These are phyloP conservation scores for Tolypocladium endophyticum DNA, from an alignment of 2,329 filamentous ascomycete genomes.

Conservation along the genomic window DNA sequence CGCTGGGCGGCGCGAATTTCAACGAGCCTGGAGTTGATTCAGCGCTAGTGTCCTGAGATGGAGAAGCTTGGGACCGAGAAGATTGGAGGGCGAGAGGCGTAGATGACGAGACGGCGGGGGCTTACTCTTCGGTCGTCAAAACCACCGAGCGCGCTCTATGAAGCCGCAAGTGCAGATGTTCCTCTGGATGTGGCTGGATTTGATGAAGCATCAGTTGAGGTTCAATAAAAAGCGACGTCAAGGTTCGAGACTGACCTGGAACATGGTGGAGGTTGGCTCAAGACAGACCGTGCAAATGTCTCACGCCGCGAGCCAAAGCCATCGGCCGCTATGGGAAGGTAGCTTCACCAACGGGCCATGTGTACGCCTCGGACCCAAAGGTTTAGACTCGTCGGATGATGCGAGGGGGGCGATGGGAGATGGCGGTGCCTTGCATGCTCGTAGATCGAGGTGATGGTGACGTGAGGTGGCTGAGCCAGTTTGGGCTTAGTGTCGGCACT, in stretches of 20 bases:
- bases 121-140: constrained; percentile 65
- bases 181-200: constrained; percentile 53
- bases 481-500: background rate
- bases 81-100: background rate
- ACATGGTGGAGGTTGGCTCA: constrained; percentile 5
- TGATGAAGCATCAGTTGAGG: background rate
- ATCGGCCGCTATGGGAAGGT: background rate
- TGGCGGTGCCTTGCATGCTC: background rate
- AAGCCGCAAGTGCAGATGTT: constrained; percentile 66
- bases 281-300: background rate
- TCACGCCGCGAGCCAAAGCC: background rate
- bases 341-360: background rate
- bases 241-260: constrained; percentile 3
- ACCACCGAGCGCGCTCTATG: constrained; percentile 79
- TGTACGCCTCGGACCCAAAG: background rate
- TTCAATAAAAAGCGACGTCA: background rate
- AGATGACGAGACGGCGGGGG: constrained; percentile 4
- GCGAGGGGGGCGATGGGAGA: background rate
- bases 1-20: constrained; percentile 91
- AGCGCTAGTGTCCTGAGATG: background rate
- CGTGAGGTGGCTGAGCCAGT: background rate
- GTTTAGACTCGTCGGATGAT: background rate
- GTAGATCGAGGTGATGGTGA: background rate
- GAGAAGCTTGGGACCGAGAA: constrained; percentile 4
- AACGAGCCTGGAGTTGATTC: constrained; percentile 49